These are phyloP conservation scores for Leccinellum luteum DNA, from an alignment of 768 basidiomycete species.

Conservation along the genomic window DNA sequence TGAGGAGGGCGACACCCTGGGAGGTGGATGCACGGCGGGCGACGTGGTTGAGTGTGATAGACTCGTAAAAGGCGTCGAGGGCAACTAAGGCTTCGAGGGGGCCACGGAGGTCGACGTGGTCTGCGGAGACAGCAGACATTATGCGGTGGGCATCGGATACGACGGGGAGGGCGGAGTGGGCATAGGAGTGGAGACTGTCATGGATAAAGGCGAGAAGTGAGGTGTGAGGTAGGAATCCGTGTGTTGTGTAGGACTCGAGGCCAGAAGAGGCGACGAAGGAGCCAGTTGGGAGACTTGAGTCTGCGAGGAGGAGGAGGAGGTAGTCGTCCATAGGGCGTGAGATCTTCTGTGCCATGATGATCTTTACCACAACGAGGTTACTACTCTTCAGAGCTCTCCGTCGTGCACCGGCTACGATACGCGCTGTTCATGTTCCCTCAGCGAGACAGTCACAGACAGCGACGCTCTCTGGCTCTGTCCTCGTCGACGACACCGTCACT, in stretches of 20 bases:
- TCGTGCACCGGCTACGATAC: neutral
- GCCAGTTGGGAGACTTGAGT: conserved; percentile 95
- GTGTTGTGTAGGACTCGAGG: conserved; percentile 84
- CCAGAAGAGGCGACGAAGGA: conserved; percentile 95
- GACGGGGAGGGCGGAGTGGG: conserved; percentile 73
- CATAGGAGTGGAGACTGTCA: conserved; percentile 76
- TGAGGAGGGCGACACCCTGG: conserved; percentile 91
- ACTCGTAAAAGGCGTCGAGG: conserved; percentile 78
- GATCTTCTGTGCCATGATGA: neutral
- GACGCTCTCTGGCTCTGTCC: neutral
- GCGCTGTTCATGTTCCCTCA: neutral
- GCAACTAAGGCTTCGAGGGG: conserved; percentile 44
- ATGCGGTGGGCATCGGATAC: conserved; percentile 65
- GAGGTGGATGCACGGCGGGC: conserved; percentile 82
- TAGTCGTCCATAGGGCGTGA: conserved; percentile 38
- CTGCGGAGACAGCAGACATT: conserved; percentile 14
- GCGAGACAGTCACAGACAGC: conserved; percentile 13
- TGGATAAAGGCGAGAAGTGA: conserved; percentile 57
- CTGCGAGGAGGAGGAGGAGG: conserved; percentile 75
- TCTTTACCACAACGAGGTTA: neutral
- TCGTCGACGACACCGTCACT: neutral
- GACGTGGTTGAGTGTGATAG: conserved; percentile 88
- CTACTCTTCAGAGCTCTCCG: neutral
- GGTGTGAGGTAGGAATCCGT: conserved; percentile 57
- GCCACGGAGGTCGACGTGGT: conserved; percentile 13